Percentiles rank a stretch among this genome's conserved stretches.
Conservation (phyloP, 2,329 filamentous ascomycete species). For the Alternaria solani region DNA sequence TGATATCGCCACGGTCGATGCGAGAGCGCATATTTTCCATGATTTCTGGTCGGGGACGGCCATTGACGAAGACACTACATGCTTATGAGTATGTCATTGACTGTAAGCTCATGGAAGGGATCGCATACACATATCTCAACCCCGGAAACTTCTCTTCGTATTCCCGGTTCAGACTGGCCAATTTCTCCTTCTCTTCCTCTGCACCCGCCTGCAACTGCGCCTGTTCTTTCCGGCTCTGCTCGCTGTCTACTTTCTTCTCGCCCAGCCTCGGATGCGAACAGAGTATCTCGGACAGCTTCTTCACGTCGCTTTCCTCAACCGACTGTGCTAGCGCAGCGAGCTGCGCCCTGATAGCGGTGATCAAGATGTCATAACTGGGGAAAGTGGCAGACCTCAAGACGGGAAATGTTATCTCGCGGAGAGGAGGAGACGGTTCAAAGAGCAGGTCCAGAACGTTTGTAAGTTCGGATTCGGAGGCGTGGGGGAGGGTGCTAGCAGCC, state of each 20-base stretch:
- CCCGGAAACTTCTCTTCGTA: conserved; percentile 86
- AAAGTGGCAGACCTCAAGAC: conserved; percentile 69
- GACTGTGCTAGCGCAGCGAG: conserved; percentile 58
- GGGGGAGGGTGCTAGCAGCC: conserved; percentile 63
- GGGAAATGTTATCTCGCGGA: conserved; percentile 76
- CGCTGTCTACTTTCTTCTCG: conserved; percentile 81
- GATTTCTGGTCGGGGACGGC: conserved; percentile 73
- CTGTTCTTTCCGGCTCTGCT: conserved; percentile 82
- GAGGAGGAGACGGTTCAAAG: conserved; percentile 80
- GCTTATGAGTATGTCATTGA: background rate
- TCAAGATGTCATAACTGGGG: conserved; percentile 72
- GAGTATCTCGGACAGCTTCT: conserved; percentile 74
- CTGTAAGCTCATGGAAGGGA: background rate
- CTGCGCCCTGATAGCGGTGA: conserved; percentile 70
- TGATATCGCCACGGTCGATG: conserved; percentile 72
- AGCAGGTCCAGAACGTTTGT: conserved; percentile 74
- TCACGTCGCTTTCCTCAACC: conserved; percentile 56
- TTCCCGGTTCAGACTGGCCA: conserved; percentile 73
- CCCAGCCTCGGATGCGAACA: conserved; percentile 85
- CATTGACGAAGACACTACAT: conserved; percentile 81
- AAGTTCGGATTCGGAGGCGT: conserved; percentile 64
- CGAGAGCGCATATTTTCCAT: conserved; percentile 82
- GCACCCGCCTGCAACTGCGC: conserved; percentile 68
- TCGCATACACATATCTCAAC: conserved; percentile 75
- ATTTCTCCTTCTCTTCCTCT: conserved; percentile 62